Base-by-base conservation (phyloP, 2,329 filamentous ascomycete genomes). In the Cordyceps farinosa region DNA sequence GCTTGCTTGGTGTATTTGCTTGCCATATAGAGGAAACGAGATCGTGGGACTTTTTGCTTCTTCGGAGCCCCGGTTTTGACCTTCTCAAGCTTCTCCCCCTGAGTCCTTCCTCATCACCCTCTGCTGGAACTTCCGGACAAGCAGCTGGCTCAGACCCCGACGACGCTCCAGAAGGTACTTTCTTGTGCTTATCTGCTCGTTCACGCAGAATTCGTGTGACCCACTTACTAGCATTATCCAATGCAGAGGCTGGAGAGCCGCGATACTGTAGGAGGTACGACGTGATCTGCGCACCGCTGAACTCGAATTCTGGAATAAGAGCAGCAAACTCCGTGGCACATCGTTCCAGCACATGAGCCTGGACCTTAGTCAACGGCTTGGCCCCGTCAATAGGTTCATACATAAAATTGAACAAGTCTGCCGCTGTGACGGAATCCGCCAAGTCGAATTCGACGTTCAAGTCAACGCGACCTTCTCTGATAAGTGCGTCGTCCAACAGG, bases 381-480 rank as follows among this genome's bases (percentile, higher is more conserved):
- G 34, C 32, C 10, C 38, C 47, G 15, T 13, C 47, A 29, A 60
- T 36, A 52, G 45, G 57, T 34, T 60, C 42, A 40, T 45, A 62
- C 50, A 62, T 48, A 17, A 62, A 62, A 7, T 52, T 32, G 36
- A 61, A 61, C 34, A 52, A 45, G 22, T 45, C 10, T n/a, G 47
- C 17, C 32, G 57, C n/a, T 47, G 22, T 40, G 7, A 10, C 22
- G 36, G 32, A 52, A 47, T 54, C 48, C 38, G 58, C 38, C 11
- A 44, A 52, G 34, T 34, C 40, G 13, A 54, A 53, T n/a, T 54
- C 58, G 17, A 89, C 78, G 51, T 79, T 81, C 73, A 87, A 78
- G 64, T 90, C 86, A 0, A 90, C 83, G 2, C 86, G 76, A 0
- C 87, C 87, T 0, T 87, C 86, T 0, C 87, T 78, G 32, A 88